Evolutionary conservation across 2,329 filamentous ascomycete species (phyloP).

Genomic region (Hypomyces perniciosus): DNA sequence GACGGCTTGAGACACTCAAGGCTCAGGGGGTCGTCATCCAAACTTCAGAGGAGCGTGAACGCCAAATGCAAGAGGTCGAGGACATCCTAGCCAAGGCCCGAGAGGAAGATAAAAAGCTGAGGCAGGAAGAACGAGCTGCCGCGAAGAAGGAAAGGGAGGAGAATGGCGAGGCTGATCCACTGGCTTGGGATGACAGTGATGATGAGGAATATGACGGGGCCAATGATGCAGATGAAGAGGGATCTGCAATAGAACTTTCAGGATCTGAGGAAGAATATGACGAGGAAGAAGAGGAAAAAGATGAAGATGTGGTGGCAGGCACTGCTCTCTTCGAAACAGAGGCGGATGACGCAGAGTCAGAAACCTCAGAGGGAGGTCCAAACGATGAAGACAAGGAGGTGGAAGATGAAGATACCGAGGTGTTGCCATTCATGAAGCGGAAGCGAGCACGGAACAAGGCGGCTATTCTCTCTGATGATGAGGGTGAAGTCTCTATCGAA

Average conservation of each 20-base stretch:
- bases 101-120: constrained; percentile 68
- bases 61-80: constrained; percentile 76
- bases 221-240: constrained; percentile 33
- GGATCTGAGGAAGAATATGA: constrained; percentile 35
- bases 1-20: constrained; percentile 68
- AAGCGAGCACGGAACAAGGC: constrained; percentile 46
- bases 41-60: constrained; percentile 79
- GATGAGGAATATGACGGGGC: constrained; percentile 44
- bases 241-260: constrained; percentile 36
- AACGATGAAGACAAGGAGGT: constrained; percentile 24
- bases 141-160: constrained; percentile 58
- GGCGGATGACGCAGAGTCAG: constrained; percentile 36
- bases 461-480: constrained; percentile 57
- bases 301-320: constrained; percentile 27
- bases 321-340: constrained; percentile 34
- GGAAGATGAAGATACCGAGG: constrained; percentile 29
- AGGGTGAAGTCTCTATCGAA: constrained; percentile 30
- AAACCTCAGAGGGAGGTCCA: constrained; percentile 19
- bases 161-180: constrained; percentile 41
- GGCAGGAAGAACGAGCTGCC: constrained; percentile 67
- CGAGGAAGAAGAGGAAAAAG: constrained; percentile 29
- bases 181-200: constrained; percentile 53
- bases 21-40: constrained; percentile 76
- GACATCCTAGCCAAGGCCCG: constrained; percentile 82
- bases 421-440: constrained; percentile 35